Percentiles rank a stretch among this genome's conserved stretches.
Evolutionary conservation across 2,329 filamentous ascomycete species (phyloP).

Genomic region (Paecilomyces sp.): DNA sequence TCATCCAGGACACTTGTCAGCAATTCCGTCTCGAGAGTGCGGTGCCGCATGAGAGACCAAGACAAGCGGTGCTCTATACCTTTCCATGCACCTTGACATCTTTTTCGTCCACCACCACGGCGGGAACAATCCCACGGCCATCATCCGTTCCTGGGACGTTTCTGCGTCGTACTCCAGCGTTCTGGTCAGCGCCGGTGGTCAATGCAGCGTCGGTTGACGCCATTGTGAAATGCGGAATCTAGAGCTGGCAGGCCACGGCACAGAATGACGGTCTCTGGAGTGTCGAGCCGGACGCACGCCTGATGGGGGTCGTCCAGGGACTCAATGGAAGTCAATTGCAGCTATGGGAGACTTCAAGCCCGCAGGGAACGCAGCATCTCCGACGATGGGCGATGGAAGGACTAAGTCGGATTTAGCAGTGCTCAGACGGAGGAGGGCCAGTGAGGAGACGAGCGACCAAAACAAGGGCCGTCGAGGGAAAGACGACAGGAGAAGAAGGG

Average conservation of each 20-base stretch:
- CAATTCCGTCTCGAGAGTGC: not conserved
- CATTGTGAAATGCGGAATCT: constrained; percentile 14
- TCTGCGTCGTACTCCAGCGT: constrained; percentile 33
- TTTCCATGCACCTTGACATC: not conserved
- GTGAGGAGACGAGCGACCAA: constrained; percentile 1
- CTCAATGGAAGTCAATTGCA: not conserved
- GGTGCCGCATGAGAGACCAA: not conserved
- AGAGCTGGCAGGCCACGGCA: not conserved
- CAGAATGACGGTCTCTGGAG: not conserved
- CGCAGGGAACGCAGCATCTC: not conserved
- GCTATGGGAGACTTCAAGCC: not conserved
- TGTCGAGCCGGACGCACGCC: not conserved
- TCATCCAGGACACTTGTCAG: not conserved
- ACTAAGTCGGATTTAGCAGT: not conserved
- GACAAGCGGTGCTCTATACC: not conserved
- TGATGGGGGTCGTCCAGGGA: not conserved
- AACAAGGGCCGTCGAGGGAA: constrained; percentile 16
- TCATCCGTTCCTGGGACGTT: constrained; percentile 31
- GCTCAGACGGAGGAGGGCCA: not conserved
- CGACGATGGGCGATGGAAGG: not conserved
- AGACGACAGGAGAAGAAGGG: constrained; percentile 3
- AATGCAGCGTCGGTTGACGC: constrained; percentile 23
- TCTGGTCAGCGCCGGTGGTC: constrained; percentile 26
- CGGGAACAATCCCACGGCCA: constrained; percentile 13
- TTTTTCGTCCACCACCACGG: constrained; percentile 13